A percentile compares a stretch with the other conserved stretches of the same genome.
Evolutionary conservation across 2,329 filamentous ascomycete genomes (phyloP).

Genomic region (Neofusicoccum cordaticola): DNA sequence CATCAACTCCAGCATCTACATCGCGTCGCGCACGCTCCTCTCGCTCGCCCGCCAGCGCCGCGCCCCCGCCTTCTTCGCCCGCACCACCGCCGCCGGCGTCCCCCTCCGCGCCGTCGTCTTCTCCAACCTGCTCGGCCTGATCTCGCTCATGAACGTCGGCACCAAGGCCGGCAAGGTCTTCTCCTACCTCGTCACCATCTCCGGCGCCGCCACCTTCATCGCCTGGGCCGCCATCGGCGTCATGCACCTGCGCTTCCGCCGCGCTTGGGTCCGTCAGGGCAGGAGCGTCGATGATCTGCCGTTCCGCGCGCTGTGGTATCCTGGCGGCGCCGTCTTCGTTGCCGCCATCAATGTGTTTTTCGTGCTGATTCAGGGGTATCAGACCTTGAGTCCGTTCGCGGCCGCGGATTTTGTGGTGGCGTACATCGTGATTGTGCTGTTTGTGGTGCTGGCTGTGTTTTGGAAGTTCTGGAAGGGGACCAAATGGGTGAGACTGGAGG

Average conservation of each 20-base stretch:
- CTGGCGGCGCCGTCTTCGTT: constrained; percentile 51
- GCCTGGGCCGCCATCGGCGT: constrained; percentile 70
- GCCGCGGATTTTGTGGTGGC: constrained; percentile 52
- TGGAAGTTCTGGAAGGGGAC: constrained; percentile 32
- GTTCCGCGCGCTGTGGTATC: constrained; percentile 47
- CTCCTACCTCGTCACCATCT: constrained; percentile 67
- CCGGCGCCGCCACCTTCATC: constrained; percentile 67
- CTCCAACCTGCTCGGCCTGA: constrained; percentile 66
- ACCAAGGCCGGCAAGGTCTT: constrained; percentile 66
- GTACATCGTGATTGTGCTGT: constrained; percentile 40
- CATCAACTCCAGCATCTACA: constrained; percentile 74
- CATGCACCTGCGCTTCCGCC: constrained; percentile 69
- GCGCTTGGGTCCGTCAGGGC: constrained; percentile 49
- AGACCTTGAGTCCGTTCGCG: constrained; percentile 52
- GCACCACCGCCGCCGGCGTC: constrained; percentile 63
- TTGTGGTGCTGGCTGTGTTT: constrained; percentile 23
- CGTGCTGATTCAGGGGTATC: constrained; percentile 53
- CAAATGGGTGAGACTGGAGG: constrained; percentile 21
- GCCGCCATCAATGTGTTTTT: constrained; percentile 51
- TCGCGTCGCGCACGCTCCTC: constrained; percentile 69
- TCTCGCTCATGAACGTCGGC: constrained; percentile 73
- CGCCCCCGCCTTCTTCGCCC: constrained; percentile 67
- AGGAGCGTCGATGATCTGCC: constrained; percentile 44
- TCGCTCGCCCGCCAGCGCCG: constrained; percentile 74
- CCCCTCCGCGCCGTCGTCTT: constrained; percentile 61